These are phyloP conservation scores for Rhodotorula mucilaginosa DNA, from an alignment of 1,284 basidiomycete genomes.

Conservation along the genomic window DNA sequence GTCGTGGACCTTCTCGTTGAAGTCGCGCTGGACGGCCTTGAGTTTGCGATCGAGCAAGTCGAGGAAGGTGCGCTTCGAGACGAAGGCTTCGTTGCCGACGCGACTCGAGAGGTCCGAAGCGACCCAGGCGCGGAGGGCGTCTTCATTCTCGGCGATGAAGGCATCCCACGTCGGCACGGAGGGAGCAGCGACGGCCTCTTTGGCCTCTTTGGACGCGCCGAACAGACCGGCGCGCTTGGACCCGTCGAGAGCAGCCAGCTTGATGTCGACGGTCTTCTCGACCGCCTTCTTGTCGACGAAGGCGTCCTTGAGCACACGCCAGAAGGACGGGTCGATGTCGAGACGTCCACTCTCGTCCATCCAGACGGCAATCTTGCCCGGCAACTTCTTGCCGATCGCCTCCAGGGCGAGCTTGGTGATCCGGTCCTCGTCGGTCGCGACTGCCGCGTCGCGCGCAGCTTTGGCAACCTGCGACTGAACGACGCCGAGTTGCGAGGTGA, in stretches of 20 bases:
- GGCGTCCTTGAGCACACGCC: slow-evolving; percentile 52
- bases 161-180: slow-evolving; percentile 41
- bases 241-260: slow-evolving; percentile 41
- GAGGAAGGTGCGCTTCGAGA: slow-evolving; percentile 45
- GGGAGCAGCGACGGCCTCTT: slow-evolving; percentile 9
- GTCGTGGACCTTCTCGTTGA: slow-evolving; percentile 45
- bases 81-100: slow-evolving; percentile 41
- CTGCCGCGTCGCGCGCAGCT: slow-evolving; percentile 61
- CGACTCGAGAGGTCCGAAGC: slow-evolving; percentile 45
- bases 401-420: slow-evolving; percentile 43
- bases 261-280: slow-evolving; percentile 37
- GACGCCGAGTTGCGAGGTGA: slow-evolving; percentile 40
- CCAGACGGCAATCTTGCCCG: slow-evolving; percentile 50
- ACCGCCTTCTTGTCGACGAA: slow-evolving; percentile 46
- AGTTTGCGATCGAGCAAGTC: slow-evolving; percentile 46
- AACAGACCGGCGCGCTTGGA: slow-evolving; percentile 33
- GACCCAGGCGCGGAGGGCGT: slow-evolving; percentile 48
- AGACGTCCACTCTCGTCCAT: slow-evolving; percentile 48
- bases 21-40: slow-evolving; percentile 44
- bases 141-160: slow-evolving; percentile 48
- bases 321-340: slow-evolving; percentile 53
- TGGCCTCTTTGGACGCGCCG: slow-evolving; percentile 25
- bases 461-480: slow-evolving; percentile 63
- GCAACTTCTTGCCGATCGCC: slow-evolving; percentile 51
- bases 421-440: slow-evolving; percentile 46